Evolutionary conservation across 164 flowering plant species (phyloP).

Genomic region (Berberis vulgaris): DNA sequence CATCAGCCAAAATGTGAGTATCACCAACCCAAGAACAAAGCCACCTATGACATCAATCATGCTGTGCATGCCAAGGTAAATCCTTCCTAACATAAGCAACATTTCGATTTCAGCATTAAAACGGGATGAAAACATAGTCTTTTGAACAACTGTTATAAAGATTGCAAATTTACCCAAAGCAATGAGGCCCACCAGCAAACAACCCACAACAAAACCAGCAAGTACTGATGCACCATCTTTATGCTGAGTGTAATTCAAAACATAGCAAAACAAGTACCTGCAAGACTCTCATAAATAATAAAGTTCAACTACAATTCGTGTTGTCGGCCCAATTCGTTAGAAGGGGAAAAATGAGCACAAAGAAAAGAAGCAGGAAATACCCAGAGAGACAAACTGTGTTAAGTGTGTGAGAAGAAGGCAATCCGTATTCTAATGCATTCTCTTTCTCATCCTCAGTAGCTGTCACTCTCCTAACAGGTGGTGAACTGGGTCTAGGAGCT

Average conservation of each 20-base stretch:
- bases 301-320: neutral
- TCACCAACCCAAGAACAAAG: slow-evolving; percentile 52
- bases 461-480: slow-evolving; percentile 82
- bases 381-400: slow-evolving; percentile 95
- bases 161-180: slow-evolving; percentile 41
- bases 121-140: slow-evolving; percentile 1
- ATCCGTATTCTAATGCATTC: slow-evolving; percentile 91
- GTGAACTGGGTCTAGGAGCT: slow-evolving; percentile 88
- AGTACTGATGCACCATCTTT: slow-evolving; percentile 20
- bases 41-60: slow-evolving; percentile 68
- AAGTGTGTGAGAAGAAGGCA: slow-evolving; percentile 97
- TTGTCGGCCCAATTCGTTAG: neutral
- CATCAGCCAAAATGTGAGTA: slow-evolving; percentile 68
- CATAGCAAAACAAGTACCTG: slow-evolving; percentile 60
- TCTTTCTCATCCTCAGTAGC: slow-evolving; percentile 90
- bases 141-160: neutral
- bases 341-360: neutral
- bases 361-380: slow-evolving; percentile 31
- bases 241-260: slow-evolving; percentile 25
- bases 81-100: slow-evolving; percentile 58
- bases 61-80: slow-evolving; percentile 99
- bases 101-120: slow-evolving; percentile 10
- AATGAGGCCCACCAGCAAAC: slow-evolving; percentile 57
- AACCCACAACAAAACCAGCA: slow-evolving; percentile 34
- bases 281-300: neutral